Base-by-base conservation (phyloP, 1,284 basidiomycete species). In the Phlebopus sp. region DNA sequence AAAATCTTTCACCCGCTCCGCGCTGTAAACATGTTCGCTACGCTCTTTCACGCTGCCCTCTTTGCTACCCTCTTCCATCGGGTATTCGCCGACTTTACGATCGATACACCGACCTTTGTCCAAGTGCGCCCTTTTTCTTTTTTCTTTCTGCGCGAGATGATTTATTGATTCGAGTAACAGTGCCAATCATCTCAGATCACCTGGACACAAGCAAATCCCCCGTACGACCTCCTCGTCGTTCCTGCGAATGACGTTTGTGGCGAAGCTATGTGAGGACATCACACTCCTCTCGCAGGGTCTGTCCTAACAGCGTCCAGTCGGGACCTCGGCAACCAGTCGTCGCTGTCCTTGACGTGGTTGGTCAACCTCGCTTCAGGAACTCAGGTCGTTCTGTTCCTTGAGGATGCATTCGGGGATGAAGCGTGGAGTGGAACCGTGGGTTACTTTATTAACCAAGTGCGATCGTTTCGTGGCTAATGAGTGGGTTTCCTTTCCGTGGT, bases 11-110 rank as follows among this genome's bases (percentile, higher is more conserved):
- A 47, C 32, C 10, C 31, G n/a, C 42, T 10, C 39, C 30, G 19
- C 47, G 31, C 46, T 49, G 30, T 41, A 59, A 72, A 62, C 59
- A 90, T 90, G 86, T 84, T 81, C 78, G 71, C 81, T 71, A 85
- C 86, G 72, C 69, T 90, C 84, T 44, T 87, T 86, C 75, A 76
- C 52, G 65, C 78, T 70, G 74, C 82, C 66, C 77, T 89, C 80
- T 69, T 87, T 74, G 68, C 76, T 61, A 63, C 73, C 56, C 68
- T 81, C 64, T 60, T 79, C 62, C 72, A 62, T 55, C 71, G 70
- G 63, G 81, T 72, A 47, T 57, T 75, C 45, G 82, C 84, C 40
- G 71, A 69, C 8, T 76, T 87, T 57, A 59, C 67, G 32, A 69
- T 87, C 59, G 60, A 60, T 53, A 79, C 77, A 30, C 80, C 82